Base-by-base conservation (phyloP, 306 rosid species). In the Aeschynomene evenia region DNA sequence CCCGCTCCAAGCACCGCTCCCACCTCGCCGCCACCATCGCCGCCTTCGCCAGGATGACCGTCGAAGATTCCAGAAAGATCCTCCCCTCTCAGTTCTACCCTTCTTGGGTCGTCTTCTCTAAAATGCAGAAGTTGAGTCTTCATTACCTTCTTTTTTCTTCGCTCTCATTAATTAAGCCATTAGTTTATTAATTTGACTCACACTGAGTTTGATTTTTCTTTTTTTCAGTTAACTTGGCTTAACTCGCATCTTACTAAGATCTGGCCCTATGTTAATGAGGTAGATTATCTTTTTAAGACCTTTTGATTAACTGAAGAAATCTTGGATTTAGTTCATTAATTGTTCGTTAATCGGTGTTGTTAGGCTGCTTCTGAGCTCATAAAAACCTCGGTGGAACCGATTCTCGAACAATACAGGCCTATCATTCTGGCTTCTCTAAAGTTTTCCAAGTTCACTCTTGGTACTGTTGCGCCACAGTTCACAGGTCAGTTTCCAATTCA, bases 281-380 rank as follows among this genome's bases (percentile, higher is more conserved):
- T 89, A 68, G 36, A 4, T 15, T n/a, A 20, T 19, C 20, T 68
- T 21, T n/a, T 45, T 28, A 2, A 11, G 1, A 6, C 1, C 21
- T n/a, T 45, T 16, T 45, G 9, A 6, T 45, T 45, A 15, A 42
- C n/a, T 42, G 49, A 42, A 42, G 1, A 42, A 12, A 42, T 14
- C 14, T 40, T 45, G 21, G 7, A 6, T 45, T 43, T 15, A 14
- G 51, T 45, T 45, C 51, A 45, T 45, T 15, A n/a, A 45, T 40
- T 49, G 26, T 34, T 4, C 18, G 7, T 7, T 13, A 8, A 28
- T 12, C 12, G 50, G 45, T 61, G 49, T 21, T 34, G 34, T 61
- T 67, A 91, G 99, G 99, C 97, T 58, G 97, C 97, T 63, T 95
- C 99, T 80, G 99, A 91, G 89, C 91, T 95, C 68, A 89, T 95